Evolutionary conservation across 257 asterid species (phyloP).

Genomic region (Nicotiana tomentosiformis): DNA sequence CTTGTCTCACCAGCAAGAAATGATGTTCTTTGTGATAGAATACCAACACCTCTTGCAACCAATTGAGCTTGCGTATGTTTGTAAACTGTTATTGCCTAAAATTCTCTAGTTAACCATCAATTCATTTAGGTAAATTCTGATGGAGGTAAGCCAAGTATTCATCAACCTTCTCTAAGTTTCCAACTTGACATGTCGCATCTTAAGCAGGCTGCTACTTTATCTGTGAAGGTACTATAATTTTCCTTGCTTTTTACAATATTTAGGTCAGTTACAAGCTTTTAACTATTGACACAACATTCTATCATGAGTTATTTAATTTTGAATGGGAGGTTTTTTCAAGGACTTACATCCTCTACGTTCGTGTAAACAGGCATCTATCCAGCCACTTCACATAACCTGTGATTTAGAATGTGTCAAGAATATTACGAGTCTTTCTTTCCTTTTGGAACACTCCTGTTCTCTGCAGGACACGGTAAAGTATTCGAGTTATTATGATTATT

Average conservation of each 20-base stretch:
- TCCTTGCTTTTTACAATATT: slow-evolving; percentile 4
- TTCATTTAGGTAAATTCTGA: slow-evolving; percentile 37
- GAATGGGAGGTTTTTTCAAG: neutral
- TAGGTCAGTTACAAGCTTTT: neutral
- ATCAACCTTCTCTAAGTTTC: slow-evolving; percentile 54
- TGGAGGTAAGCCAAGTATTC: slow-evolving; percentile 33
- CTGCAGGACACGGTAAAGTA: slow-evolving; percentile 68
- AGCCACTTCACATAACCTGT: slow-evolving; percentile 54
- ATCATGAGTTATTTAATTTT: neutral
- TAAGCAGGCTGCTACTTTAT: slow-evolving; percentile 37
- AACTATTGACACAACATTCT: slow-evolving; percentile 2
- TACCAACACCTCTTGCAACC: slow-evolving; percentile 4
- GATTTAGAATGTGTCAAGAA: slow-evolving; percentile 57
- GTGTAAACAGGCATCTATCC: slow-evolving; percentile 46
- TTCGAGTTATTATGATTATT: slow-evolving; percentile 9
- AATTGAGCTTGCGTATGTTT: neutral
- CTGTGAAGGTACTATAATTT: slow-evolving; percentile 55
- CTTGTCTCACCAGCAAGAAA: neutral
- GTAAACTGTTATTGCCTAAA: neutral
- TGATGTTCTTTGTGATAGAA: neutral
- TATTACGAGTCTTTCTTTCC: slow-evolving; percentile 41
- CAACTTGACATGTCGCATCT: slow-evolving; percentile 58
- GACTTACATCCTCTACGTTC: slow-evolving; percentile 3
- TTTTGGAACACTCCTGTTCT: slow-evolving; percentile 42
- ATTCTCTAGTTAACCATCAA: slow-evolving; percentile 7